Evolutionary conservation across 2,329 filamentous ascomycete species (phyloP), one percentile per base, ranked within the genome.

Genomic region (Orbilia brochopaga): DNA sequence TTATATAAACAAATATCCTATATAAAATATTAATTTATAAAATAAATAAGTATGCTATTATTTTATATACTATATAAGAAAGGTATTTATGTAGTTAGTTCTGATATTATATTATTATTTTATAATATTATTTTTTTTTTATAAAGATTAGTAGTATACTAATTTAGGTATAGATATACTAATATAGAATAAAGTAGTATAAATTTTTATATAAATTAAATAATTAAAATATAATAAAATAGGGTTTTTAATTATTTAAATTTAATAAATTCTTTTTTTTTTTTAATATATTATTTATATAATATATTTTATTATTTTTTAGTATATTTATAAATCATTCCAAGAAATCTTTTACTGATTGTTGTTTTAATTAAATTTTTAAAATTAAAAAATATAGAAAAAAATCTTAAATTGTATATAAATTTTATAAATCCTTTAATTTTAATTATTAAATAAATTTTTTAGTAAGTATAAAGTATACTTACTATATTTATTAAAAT

Each of bases 151-250:
- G 37, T n/a, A 46, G 23, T 42, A 58, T 58, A 58, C 23, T 27
- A 46, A 58, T 58, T 42, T 58, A 51, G 40, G 13, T 58, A 6
- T 58, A 23, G 37, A n/a, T 58, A 46, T 35, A 23, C 10, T 46
- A 35, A 21, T 44, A 27, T 27, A 27, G 19, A 52, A 52, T 17
- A 27, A 27, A 27, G 19, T 11, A 24, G 19, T 52, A n/a, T 32
- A 23, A 19, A 11, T 13, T 27, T 27, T 52, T 15, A 52, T 17
- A 52, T 21, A 7, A 7, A 51, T 7, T 51, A n/a, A 7, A 37
- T 37, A 7, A 37, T 37, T 7, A 37, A 37, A 37, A 7, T 32
- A 32, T 32, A 32, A 32, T 32, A 32, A 32, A 17, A 17, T 15
- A 6, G 13, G 4, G 15, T 13, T 6, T 6, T 42, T 15, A 42